phyloP scores from a whole-genome alignment of 306 rosid species.

The Canavalia ensiformis region DNA sequence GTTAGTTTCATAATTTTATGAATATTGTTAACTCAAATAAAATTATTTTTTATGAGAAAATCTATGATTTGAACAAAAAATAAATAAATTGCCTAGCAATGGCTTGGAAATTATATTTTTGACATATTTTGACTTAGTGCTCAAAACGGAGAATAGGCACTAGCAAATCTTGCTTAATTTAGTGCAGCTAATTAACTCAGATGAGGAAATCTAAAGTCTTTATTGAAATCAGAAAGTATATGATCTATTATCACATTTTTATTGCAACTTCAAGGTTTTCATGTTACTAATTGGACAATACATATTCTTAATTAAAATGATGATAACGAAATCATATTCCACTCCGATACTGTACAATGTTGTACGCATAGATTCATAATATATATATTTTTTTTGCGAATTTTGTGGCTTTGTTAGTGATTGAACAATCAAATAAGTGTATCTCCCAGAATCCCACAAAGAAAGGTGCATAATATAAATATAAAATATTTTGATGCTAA shows the following conservation, averaged over 20 bases:
- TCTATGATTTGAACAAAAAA: too few relatives aligned
- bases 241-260: neutral
- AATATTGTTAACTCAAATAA: too few relatives aligned
- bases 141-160: slow-evolving; percentile 21
- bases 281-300: slow-evolving; percentile 22
- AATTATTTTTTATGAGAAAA: too few relatives aligned
- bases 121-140: neutral
- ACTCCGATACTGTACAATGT: slow-evolving; percentile 28
- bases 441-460: slow-evolving; percentile 20
- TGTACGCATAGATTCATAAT: slow-evolving; percentile 1
- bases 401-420: slow-evolving; percentile 29
- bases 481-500: neutral
- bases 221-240: slow-evolving; percentile 6
- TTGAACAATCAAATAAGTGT: slow-evolving; percentile 21
- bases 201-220: neutral
- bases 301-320: slow-evolving; percentile 11
- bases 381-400: neutral
- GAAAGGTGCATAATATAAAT: slow-evolving; percentile 10
- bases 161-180: slow-evolving; percentile 5
- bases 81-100: too few relatives aligned
- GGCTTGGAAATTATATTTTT: neutral
- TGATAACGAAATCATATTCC: slow-evolving; percentile 37
- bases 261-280: slow-evolving; percentile 12
- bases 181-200: neutral
- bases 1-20: too few relatives aligned